phyloP scores from a whole-genome alignment of 179 eudicot species.

The Amaranthus tricolor region DNA sequence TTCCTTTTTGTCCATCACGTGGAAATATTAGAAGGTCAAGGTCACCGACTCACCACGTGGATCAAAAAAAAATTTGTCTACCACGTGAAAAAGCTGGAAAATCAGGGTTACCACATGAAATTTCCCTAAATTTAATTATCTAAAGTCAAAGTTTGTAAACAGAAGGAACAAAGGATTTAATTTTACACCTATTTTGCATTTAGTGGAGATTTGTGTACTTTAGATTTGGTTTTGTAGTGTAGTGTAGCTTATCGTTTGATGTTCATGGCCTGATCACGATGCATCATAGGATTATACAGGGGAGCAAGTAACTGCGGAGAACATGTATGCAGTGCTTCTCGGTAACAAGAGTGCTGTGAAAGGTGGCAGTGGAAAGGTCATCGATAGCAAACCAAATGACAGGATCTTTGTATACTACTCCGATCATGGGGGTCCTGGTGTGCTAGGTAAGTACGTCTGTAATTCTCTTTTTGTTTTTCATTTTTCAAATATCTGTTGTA shows the following conservation, averaged over 20 bases:
- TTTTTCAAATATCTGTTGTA: too few species aligned
- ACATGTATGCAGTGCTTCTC: slow-evolving; percentile 69
- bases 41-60: too few species aligned
- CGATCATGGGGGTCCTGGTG: slow-evolving; percentile 97
- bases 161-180: not conserved
- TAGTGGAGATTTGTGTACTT: too few species aligned
- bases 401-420: slow-evolving; percentile 81
- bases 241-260: not conserved
- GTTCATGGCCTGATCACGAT: not conserved
- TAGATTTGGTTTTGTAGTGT: too few species aligned
- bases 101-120: too few species aligned
- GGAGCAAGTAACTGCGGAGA: slow-evolving; percentile 56
- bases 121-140: too few species aligned
- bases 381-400: slow-evolving; percentile 75
- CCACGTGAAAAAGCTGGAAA: too few species aligned
- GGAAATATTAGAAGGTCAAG: too few species aligned
- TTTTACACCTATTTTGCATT: too few species aligned
- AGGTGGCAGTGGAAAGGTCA: slow-evolving; percentile 94
- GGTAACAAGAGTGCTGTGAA: slow-evolving; percentile 62
- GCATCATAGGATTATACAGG: slow-evolving; percentile 73
- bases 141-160: not conserved
- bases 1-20: too few species aligned
- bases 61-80: too few species aligned
- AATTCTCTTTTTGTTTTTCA: not conserved
- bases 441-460: slow-evolving; percentile 56